A percentile compares a stretch with the other conserved stretches of the same genome.
phyloP scores from a whole-genome alignment of 2,329 filamentous ascomycete species.

The Pseudomassariella vexata region DNA sequence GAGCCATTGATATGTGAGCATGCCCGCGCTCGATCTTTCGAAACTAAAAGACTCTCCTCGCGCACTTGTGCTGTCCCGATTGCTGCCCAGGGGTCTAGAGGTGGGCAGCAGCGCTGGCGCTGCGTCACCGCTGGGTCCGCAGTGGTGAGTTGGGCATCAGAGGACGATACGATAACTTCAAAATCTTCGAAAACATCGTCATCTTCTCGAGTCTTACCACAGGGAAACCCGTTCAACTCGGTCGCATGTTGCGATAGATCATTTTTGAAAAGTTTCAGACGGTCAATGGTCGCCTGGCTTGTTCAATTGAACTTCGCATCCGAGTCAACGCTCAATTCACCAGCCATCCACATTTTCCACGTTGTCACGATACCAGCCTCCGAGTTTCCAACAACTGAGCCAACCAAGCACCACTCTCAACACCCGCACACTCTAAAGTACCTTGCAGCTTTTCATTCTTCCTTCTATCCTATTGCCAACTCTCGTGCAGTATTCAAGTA shows the following conservation, averaged over 20 bases:
- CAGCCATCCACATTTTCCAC: conserved; percentile 7
- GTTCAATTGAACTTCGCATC: not conserved
- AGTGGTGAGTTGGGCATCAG: conserved; percentile 4
- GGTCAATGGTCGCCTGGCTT: not conserved
- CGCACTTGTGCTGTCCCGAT: conserved; percentile 1
- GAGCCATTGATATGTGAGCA: conserved; percentile 5
- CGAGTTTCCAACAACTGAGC: conserved; percentile 3
- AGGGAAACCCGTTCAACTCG: not conserved
- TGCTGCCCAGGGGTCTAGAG: conserved; percentile 2
- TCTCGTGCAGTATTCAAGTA: conserved; percentile 5
- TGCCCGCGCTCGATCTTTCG: not conserved
- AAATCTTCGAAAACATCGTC: no score
- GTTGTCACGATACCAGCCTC: conserved; percentile 6
- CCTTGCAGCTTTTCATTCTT: conserved; percentile 3
- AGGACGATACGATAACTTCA: no score
- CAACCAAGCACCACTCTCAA: conserved; percentile 1
- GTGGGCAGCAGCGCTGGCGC: conserved; percentile 6
- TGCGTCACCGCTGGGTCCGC: conserved; percentile 4
- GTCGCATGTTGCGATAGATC: not conserved
- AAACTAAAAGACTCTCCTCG: not conserved
- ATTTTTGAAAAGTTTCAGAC: not conserved
- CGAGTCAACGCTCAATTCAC: not conserved
- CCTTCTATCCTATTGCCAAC: conserved; percentile 4
- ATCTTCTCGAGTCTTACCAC: not conserved
- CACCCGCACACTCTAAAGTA: conserved; percentile 2